Conservation (phyloP, 257 asterid species). For the Gentiana dahurica region DNA sequence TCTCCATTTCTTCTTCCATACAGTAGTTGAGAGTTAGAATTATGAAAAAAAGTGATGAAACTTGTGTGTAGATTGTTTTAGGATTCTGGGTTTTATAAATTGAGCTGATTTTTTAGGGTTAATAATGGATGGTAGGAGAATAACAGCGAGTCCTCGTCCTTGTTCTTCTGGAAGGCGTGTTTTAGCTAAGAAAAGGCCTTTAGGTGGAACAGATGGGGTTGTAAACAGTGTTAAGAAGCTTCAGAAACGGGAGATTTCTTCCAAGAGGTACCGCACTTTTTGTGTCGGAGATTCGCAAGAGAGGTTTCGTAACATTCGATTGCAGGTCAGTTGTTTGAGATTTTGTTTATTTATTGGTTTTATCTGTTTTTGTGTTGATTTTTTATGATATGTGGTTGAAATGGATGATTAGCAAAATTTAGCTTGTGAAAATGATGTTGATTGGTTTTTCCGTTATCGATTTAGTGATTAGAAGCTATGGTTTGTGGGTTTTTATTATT, state of each 20-base stretch:
- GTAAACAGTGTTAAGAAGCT: constrained; percentile 95
- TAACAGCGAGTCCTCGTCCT: constrained; percentile 89
- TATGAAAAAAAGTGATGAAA: too few species aligned
- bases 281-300: constrained; percentile 93
- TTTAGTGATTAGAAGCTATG: too few species aligned
- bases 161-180: constrained; percentile 79
- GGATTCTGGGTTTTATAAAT: too few species aligned
- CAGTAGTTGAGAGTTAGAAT: too few species aligned
- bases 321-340: constrained; percentile 42
- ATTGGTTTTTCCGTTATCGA: too few species aligned
- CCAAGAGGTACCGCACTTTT: constrained; percentile 78
- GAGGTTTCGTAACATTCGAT: constrained; percentile 78
- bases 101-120: constrained; percentile 1
- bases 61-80: too few species aligned
- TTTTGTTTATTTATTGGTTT: neutral
- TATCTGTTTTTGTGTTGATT: neutral
- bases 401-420: too few species aligned
- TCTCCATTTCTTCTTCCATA: too few species aligned
- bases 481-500: too few species aligned
- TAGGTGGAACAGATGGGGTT: constrained; percentile 66
- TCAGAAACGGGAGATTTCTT: constrained; percentile 86
- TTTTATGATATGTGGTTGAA: too few species aligned
- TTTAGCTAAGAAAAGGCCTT: constrained; percentile 89
- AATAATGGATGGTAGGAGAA: constrained; percentile 85
- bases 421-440: too few species aligned